These are phyloP conservation scores for Eutypella sp. DNA, from an alignment of 2,329 filamentous ascomycete species.

Conservation along the genomic window DNA sequence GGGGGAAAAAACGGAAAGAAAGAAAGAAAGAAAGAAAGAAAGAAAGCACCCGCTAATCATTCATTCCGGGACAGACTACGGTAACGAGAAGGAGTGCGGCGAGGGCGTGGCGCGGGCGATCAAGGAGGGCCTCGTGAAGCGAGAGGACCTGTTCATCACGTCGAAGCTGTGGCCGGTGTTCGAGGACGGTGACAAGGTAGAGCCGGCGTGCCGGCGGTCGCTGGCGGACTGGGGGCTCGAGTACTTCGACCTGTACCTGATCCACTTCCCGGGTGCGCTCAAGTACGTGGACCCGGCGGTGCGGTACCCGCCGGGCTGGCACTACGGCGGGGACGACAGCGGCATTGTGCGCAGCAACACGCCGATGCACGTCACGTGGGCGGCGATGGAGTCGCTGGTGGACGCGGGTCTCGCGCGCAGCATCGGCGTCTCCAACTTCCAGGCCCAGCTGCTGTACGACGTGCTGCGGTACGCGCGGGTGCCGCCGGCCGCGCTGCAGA, in stretches of 20 bases:
- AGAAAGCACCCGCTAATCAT: neutral
- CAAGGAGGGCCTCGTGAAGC: conserved; percentile 74
- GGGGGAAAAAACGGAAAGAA: no score
- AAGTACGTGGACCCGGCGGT: conserved; percentile 78
- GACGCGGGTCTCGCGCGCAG: conserved; percentile 62
- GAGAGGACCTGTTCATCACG: conserved; percentile 85
- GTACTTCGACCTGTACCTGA: conserved; percentile 85
- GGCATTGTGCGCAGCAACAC: conserved; percentile 62
- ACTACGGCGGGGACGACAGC: conserved; percentile 55
- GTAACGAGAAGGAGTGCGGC: conserved; percentile 74
- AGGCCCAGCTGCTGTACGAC: conserved; percentile 71
- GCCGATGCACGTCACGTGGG: conserved; percentile 76
- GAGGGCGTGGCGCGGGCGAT: conserved; percentile 75
- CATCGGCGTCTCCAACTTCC: conserved; percentile 83
- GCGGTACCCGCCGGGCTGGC: conserved; percentile 77
- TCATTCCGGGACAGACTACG: conserved; percentile 58
- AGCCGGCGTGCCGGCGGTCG: conserved; percentile 70
- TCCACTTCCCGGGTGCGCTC: conserved; percentile 84
- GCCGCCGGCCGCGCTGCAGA: conserved; percentile 72
- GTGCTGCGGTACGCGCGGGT: conserved; percentile 72
- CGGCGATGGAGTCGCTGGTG: conserved; percentile 71
- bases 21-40: neutral
- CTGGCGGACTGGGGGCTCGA: conserved; percentile 78
- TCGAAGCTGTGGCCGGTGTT: conserved; percentile 93
- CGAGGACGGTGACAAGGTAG: conserved; percentile 74